Evolutionary conservation across 768 basidiomycete genomes (phyloP).

Genomic region (Sporobolomyces pararoseus): DNA sequence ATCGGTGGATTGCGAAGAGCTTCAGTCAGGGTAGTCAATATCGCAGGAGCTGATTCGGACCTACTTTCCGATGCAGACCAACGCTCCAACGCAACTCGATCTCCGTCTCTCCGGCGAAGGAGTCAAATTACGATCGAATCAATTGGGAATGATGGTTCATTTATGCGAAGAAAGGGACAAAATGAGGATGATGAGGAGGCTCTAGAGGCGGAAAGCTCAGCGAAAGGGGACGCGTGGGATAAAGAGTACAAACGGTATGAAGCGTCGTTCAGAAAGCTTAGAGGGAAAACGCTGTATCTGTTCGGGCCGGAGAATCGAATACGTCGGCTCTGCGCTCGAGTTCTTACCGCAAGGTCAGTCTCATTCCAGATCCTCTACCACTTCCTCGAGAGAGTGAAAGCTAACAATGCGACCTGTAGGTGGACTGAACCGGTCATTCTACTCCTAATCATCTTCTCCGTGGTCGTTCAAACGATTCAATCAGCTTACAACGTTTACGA

Average conservation of each 20-base stretch:
- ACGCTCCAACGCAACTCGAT: neutral
- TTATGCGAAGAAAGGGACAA: too few relatives aligned
- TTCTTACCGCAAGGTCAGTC: constrained; percentile 71
- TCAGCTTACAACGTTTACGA: constrained; percentile 60
- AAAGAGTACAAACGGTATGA: neutral
- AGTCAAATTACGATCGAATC: neutral
- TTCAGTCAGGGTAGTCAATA: constrained; percentile 75
- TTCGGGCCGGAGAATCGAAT: constrained; percentile 67
- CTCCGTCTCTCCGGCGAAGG: neutral
- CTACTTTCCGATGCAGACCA: neutral
- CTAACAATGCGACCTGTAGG: constrained; percentile 50
- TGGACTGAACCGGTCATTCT: constrained; percentile 85
- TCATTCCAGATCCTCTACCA: neutral
- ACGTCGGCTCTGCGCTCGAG: constrained; percentile 62
- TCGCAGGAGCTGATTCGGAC: constrained; percentile 54
- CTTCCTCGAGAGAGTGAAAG: too few relatives aligned
- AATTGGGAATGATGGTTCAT: too few relatives aligned
- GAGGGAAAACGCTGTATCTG: constrained; percentile 66
- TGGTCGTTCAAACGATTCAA: constrained; percentile 75
- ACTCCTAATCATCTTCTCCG: constrained; percentile 75
- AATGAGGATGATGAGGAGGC: neutral
- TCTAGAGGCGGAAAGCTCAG: neutral
- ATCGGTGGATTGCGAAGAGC: constrained; percentile 51
- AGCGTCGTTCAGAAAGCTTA: constrained; percentile 9
- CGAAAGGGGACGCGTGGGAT: constrained; percentile 4